Percentiles rank a stretch among this genome's conserved stretches.
phyloP scores from a whole-genome alignment of 106 monocot genomes.

The Iris macrosiphon region DNA sequence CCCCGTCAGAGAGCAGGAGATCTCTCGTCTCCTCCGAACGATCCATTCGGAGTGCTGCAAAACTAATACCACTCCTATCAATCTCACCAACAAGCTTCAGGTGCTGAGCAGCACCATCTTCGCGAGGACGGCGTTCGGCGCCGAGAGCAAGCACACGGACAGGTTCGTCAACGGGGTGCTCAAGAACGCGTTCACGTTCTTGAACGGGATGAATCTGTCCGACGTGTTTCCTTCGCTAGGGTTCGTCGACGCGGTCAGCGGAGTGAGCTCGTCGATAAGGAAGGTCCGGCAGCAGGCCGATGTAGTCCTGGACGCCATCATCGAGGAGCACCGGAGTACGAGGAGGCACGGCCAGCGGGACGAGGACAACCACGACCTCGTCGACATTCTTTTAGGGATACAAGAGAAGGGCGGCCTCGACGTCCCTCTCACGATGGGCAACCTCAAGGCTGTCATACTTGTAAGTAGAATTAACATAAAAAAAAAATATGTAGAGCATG shows the following conservation, averaged over 20 bases:
- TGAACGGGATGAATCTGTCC: neutral
- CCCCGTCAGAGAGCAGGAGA: neutral
- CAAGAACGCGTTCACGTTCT: neutral
- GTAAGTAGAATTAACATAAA: neutral
- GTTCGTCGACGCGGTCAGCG: neutral
- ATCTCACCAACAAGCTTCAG: slow-evolving; percentile 18
- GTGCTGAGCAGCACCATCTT: slow-evolving; percentile 4
- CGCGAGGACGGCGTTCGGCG: slow-evolving; percentile 7
- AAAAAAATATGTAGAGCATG: too few species aligned
- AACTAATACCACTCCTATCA: neutral
- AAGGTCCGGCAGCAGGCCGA: neutral
- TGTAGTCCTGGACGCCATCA: neutral
- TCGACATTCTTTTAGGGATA: neutral
- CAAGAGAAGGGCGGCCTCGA: neutral
- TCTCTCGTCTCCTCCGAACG: neutral
- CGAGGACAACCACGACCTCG: too few species aligned
- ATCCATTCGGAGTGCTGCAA: neutral
- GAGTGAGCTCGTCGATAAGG: neutral
- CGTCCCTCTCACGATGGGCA: neutral
- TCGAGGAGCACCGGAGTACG: neutral
- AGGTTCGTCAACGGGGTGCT: neutral
- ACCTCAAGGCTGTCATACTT: slow-evolving; percentile 2
- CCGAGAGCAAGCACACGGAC: neutral
- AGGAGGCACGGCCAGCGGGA: too few species aligned
- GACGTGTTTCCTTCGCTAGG: slow-evolving; percentile 10